Percentiles rank a stretch among this genome's conserved stretches.
These are phyloP conservation scores for Daldinia sp. DNA, from an alignment of 2,329 filamentous ascomycete species.

Conservation along the genomic window DNA sequence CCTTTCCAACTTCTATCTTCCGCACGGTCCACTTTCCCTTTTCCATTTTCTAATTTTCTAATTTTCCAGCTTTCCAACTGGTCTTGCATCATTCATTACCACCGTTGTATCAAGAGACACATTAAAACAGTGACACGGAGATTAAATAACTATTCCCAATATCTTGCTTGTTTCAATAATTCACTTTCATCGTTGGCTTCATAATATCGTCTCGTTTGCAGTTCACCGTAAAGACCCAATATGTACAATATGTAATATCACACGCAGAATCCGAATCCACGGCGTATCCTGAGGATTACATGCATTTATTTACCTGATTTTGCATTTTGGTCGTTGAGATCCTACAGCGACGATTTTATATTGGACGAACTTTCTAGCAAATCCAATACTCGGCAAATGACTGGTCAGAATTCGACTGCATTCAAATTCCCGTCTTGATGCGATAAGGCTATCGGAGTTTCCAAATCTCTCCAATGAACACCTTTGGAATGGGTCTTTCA, in stretches of 20 bases:
- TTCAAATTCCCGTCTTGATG: background rate
- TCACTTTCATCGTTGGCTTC: conserved; percentile 1
- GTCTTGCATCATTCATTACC: conserved; percentile 12
- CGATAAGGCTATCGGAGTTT: conserved; percentile 10
- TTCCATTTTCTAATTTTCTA: background rate
- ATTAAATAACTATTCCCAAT: conserved; percentile 24
- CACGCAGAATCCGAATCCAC: conserved; percentile 10
- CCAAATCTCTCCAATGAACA: conserved; percentile 11
- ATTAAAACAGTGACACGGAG: conserved; percentile 11
- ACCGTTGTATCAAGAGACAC: conserved; percentile 15
- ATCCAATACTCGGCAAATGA: conserved; percentile 25
- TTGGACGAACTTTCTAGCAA: conserved; percentile 22
- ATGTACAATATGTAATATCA: conserved; percentile 8
- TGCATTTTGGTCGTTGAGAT: conserved; percentile 7
- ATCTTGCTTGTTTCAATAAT: conserved; percentile 11
- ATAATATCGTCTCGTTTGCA: conserved; percentile 2
- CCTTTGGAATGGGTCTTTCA: background rate
- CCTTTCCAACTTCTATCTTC: background rate
- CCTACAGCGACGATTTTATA: background rate
- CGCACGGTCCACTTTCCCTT: conserved; percentile 31
- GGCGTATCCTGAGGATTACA: conserved; percentile 18
- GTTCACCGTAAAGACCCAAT: conserved; percentile 3
- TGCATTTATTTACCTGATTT: conserved; percentile 15
- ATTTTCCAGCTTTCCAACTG: background rate
- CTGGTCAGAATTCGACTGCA: conserved; percentile 23